Conservation (phyloP, 2,329 filamentous ascomycete genomes). For the Microdochium paspali region DNA sequence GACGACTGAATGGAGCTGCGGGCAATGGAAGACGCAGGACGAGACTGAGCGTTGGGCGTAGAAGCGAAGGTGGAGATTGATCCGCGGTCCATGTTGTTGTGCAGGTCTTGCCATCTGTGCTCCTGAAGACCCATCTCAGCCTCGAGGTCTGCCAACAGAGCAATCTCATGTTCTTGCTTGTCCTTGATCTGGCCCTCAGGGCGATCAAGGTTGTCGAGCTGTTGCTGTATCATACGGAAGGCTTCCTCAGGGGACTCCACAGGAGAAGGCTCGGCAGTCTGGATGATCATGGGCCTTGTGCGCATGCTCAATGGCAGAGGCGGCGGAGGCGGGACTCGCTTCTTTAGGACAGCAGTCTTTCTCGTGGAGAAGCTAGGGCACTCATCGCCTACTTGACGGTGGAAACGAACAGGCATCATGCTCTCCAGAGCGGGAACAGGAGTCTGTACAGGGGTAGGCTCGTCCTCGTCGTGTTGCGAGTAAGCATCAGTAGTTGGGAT, state of each 20-base stretch:
- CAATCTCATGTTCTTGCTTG: constrained; percentile 31
- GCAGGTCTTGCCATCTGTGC: constrained; percentile 49
- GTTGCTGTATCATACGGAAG: constrained; percentile 38
- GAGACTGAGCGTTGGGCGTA: not conserved
- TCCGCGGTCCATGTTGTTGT: constrained; percentile 38
- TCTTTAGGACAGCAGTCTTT: constrained; percentile 31
- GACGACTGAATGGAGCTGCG: not conserved
- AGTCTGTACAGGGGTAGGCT: constrained; percentile 7
- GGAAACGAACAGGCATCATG: constrained; percentile 27
- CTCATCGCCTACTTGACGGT: constrained; percentile 48
- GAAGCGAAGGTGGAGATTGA: constrained; percentile 34
- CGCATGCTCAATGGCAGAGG: constrained; percentile 40
- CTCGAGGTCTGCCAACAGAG: constrained; percentile 49
- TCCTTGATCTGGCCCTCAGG: constrained; percentile 23
- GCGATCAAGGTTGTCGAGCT: constrained; percentile 39
- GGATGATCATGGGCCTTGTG: constrained; percentile 32
- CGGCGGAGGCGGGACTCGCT: constrained; percentile 44
- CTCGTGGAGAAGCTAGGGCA: constrained; percentile 50
- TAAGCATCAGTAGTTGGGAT: constrained; percentile 5
- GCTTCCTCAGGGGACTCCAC: constrained; percentile 42
- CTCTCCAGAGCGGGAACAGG: constrained; percentile 5
- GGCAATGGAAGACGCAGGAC: not conserved
- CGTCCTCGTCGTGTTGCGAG: constrained; percentile 16
- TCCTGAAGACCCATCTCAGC: constrained; percentile 53
- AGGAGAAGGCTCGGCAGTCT: constrained; percentile 39